phyloP scores from a whole-genome alignment of 1,139 yeast species.

The Groenewaldozyma sp. region DNA sequence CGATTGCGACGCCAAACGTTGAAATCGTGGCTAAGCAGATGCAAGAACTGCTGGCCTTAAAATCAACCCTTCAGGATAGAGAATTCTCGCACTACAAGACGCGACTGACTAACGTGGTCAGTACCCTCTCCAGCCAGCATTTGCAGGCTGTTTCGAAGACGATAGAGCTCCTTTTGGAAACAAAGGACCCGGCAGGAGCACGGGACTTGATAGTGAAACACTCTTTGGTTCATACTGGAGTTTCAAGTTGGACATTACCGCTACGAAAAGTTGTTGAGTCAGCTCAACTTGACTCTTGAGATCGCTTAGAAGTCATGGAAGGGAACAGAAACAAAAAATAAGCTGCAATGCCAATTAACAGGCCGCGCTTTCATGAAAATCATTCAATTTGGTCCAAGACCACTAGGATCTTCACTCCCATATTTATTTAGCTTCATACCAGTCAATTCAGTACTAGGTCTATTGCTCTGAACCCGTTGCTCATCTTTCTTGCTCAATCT shows the following conservation, averaged over 20 bases:
- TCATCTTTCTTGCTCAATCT: too few species aligned
- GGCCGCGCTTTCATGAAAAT: too few species aligned
- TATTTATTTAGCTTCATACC: too few species aligned
- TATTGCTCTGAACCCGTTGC: too few species aligned
- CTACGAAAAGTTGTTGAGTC: conserved; percentile 41
- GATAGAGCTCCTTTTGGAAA: conserved; percentile 11
- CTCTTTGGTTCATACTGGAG: conserved; percentile 45
- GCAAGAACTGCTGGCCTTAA: conserved; percentile 13
- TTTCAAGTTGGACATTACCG: conserved; percentile 49
- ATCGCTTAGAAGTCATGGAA: too few species aligned
- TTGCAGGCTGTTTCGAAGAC: conserved; percentile 18
- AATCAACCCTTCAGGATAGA: conserved; percentile 27
- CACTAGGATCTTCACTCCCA: too few species aligned
- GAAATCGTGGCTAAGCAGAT: conserved; percentile 11
- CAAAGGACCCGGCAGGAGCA: conserved; percentile 14
- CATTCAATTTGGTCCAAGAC: too few species aligned
- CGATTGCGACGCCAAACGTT: conserved; percentile 9
- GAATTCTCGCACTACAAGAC: conserved; percentile 34
- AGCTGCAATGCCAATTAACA: too few species aligned
- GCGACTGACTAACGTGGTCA: conserved; percentile 25
- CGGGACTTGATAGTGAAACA: conserved; percentile 34
- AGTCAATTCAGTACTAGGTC: too few species aligned
- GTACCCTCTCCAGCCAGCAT: conserved; percentile 19
- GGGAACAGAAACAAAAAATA: too few species aligned
- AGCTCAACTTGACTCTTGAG: conserved; percentile 1